Base-by-base conservation (phyloP, 768 basidiomycete species). In the Tulasnella sp. region DNA sequence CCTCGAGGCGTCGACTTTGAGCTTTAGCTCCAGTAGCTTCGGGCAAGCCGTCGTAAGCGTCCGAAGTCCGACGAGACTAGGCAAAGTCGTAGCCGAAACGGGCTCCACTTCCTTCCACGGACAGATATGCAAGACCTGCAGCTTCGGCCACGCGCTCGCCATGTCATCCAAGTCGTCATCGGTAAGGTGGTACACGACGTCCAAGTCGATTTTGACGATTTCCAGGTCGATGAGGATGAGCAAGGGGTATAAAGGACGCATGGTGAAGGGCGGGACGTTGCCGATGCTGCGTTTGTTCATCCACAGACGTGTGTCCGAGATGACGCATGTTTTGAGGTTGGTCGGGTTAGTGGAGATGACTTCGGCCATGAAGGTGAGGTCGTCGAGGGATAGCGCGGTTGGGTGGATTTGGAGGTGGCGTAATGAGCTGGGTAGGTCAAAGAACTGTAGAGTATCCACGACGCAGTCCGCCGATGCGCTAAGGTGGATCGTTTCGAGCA, bases 241-340 rank as follows among this genome's bases (percentile, higher is more conserved):
- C 1, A 76, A 15, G 6, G 75, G 75, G 18, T 51, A 76, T n/a
- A 76, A n/a, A 4, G 51, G 51, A 23, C 57, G 48, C 55, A 76
- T 76, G 55, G 57, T 57, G 61, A 76, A 76, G 0, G 48, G 55
- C 18, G 39, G 37, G 75, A 76, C 75, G 29, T 20, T n/a, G 15
- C 39, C 37, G n/a, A 40, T 15, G 39, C 39, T 72, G 39, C 71
- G 71, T 23, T 72, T 72, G 71, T 72, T 72, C 71, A 72, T 72
- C 75, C 75, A 76, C 23, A 76, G 51, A 48, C 75, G 75, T 5
- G 48, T 61, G 42, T 76, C 75, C 20, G 75, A 76, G 42, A 76
- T 67, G 55, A 39, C 55, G 61, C 48, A 76, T 11, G 75, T 76
- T 44, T 61, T 29, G 32, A 76, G 55, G 15, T 61, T 57, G 35